Evolutionary conservation across 345 rosid species (phyloP).

Genomic region (Pugionium cornutum): DNA sequence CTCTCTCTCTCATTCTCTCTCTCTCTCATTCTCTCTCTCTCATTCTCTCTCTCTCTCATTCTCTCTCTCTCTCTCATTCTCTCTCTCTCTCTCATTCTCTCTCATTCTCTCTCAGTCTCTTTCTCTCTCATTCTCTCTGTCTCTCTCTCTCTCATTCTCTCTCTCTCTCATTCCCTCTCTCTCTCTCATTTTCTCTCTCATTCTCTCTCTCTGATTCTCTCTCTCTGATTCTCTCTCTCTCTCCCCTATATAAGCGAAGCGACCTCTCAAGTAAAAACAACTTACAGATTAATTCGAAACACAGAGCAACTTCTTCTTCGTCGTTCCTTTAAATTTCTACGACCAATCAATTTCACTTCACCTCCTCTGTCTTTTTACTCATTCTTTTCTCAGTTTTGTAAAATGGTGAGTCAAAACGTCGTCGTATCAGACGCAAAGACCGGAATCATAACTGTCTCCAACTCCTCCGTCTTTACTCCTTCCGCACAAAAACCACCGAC

Average conservation of each 20-base stretch:
- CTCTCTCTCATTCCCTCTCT: too few relatives aligned
- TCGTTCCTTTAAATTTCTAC: too few relatives aligned
- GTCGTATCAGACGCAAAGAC: constrained; percentile 52
- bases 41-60: too few relatives aligned
- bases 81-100: too few relatives aligned
- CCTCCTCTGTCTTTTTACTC: background rate
- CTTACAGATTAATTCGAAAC: constrained; percentile 2
- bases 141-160: too few relatives aligned
- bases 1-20: too few relatives aligned
- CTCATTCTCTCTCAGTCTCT: too few relatives aligned
- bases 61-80: too few relatives aligned
- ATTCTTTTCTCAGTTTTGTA: constrained; percentile 3
- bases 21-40: too few relatives aligned
- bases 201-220: background rate
- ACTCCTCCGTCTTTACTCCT: constrained; percentile 45
- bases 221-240: constrained; percentile 31
- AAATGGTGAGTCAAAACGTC: constrained; percentile 65
- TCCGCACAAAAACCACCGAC: constrained; percentile 73
- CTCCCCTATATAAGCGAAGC: constrained; percentile 28
- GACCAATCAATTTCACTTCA: background rate
- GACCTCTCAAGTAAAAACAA: background rate
- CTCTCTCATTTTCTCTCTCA: too few relatives aligned
- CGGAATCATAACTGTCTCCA: constrained; percentile 46
- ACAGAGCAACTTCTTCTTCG: constrained; percentile 21
- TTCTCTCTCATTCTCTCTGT: too few relatives aligned